These are phyloP conservation scores for Yueomyces sinensis DNA, from an alignment of 805 yeast species.

Conservation along the genomic window DNA sequence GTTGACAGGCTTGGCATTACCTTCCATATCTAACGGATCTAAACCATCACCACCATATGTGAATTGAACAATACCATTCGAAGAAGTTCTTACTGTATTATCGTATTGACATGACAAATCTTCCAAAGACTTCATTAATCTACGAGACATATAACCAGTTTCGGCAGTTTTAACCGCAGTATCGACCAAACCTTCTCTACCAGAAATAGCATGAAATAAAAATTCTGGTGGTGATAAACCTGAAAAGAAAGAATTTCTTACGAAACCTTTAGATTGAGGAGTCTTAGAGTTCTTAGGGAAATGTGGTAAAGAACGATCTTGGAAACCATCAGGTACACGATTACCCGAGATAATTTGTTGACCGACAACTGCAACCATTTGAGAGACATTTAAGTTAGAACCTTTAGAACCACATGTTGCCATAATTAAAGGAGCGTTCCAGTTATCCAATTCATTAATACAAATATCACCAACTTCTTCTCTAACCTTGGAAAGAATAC, in stretches of 20 bases:
- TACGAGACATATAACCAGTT: constrained; percentile 96
- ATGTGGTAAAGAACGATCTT: constrained; percentile 95
- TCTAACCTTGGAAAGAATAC: constrained; percentile 89
- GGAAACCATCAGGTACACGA: constrained; percentile 99
- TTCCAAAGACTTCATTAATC: constrained; percentile 94
- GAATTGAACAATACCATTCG: constrained; percentile 94
- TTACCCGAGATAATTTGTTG: constrained; percentile 98
- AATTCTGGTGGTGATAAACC: constrained; percentile 96
- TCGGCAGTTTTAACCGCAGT: constrained; percentile 99
- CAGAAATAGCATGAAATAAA: constrained; percentile 96
- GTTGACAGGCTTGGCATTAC: constrained; percentile 93
- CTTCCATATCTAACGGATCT: constrained; percentile 98
- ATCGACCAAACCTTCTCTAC: constrained; percentile 98
- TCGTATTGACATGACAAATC: constrained; percentile 91
- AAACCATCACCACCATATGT: constrained; percentile 97
- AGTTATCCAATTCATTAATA: constrained; percentile 75
- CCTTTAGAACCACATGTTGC: constrained; percentile 99
- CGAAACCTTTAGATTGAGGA: constrained; percentile 97
- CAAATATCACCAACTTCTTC: constrained; percentile 99
- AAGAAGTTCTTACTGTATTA: constrained; percentile 85
- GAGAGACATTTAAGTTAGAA: constrained; percentile 93
- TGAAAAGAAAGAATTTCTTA: constrained; percentile 84
- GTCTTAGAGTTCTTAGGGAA: constrained; percentile 91
- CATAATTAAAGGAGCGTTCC: constrained; percentile 96
- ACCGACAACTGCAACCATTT: constrained; percentile 99